Base-by-base conservation (phyloP, 305 asterid genomes). In the Stenogyne calaminthoides region DNA sequence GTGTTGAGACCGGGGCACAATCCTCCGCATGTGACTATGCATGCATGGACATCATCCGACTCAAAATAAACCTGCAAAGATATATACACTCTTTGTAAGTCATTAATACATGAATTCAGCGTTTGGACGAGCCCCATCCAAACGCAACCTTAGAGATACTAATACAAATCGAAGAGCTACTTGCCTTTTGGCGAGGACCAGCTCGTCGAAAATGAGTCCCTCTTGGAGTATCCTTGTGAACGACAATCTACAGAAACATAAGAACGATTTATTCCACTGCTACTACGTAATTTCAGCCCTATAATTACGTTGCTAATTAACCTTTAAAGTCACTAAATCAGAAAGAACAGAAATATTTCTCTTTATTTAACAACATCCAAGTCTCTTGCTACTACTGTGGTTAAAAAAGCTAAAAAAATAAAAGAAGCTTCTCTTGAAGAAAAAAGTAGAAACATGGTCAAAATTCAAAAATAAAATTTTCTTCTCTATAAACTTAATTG, bases 1-100 rank as follows among this genome's bases (percentile, higher is more conserved):
- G 99, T 92, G 80, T 94, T 94, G 69, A 94, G 85, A 20, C 99
- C 99, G n/a, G 98, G 99, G 82, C 99, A 95, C 75, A 95, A 77
- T 22, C 99, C 98, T 68, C 99, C 99, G 52, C 99, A 95, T 0
- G 98, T 95, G 62, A 95, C 98, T 40, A 95, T 92, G 75, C 99
- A 95, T 5, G 99, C 98, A 42, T 73, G 79, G 44, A 95, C 98
- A 37, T 90, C 98, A 29, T 95, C 96, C 0, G 97, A 74, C 71
- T 84, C 86, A 44, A 92, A 95, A 80, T 85, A 92, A 68, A 95
- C 89, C 99, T 95, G 95, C 73, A 72, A 76, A 70, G 71, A 19
- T 15, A 63, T 70, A 22, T 16, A 64, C 27, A 25, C 6, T 34
- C 32, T 49, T 29, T 8, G 79, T 34, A 18, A 16, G 9, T 60